Evolutionary conservation across 768 basidiomycete species (phyloP).

Genomic region (Dacryopinax spathularia): DNA sequence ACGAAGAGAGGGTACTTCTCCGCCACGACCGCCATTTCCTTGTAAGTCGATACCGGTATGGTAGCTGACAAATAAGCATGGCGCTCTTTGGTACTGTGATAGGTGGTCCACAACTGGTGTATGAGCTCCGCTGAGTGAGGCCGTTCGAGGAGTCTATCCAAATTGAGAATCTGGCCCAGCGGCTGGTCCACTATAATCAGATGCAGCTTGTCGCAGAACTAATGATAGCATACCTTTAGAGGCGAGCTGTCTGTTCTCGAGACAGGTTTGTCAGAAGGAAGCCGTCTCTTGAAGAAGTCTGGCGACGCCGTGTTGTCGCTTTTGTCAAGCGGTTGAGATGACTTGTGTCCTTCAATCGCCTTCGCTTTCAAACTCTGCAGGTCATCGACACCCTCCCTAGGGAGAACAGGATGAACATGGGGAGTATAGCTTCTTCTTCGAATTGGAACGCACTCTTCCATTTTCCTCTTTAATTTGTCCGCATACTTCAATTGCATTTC

Average conservation of each 20-base stretch:
- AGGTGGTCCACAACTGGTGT: constrained; percentile 73
- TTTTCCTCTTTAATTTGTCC: constrained; percentile 48
- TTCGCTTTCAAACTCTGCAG: constrained; percentile 29
- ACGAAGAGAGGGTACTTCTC: constrained; percentile 64
- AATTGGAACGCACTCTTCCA: constrained; percentile 57
- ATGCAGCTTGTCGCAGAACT: constrained; percentile 31
- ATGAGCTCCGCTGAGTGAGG: constrained; percentile 64
- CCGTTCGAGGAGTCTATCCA: constrained; percentile 48
- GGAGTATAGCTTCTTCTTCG: too few species aligned
- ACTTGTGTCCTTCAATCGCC: constrained; percentile 18
- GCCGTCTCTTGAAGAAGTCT: background rate
- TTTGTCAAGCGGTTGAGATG: background rate
- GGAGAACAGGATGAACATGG: constrained; percentile 10
- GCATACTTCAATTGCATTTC: constrained; percentile 31
- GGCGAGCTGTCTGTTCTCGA: constrained; percentile 44
- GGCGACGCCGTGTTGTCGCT: constrained; percentile 14
- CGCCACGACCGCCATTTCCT: constrained; percentile 49
- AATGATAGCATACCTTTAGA: constrained; percentile 4
- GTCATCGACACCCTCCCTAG: constrained; percentile 29
- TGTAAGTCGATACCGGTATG: constrained; percentile 58
- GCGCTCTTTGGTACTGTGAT: constrained; percentile 66
- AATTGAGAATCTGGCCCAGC: constrained; percentile 64
- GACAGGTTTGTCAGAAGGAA: background rate
- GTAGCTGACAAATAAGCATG: constrained; percentile 77
- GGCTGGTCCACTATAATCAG: constrained; percentile 40